phyloP scores from a whole-genome alignment of 192 early-diverging fungal species.

The Dissophora ornata region DNA sequence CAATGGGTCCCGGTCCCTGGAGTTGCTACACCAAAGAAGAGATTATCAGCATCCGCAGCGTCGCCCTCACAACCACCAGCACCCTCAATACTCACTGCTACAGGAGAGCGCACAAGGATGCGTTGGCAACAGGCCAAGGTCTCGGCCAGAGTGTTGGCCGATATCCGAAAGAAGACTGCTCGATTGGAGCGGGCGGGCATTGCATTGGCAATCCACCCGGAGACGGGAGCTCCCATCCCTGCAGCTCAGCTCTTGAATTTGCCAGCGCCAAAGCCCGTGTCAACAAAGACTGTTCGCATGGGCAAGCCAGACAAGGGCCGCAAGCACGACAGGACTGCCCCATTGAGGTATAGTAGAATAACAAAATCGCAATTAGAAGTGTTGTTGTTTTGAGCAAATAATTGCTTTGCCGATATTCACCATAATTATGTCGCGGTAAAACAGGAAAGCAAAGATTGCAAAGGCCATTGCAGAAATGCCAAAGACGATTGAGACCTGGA shows the following conservation, averaged over 20 bases:
- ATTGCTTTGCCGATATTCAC: no score
- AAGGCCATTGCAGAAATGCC: conserved; percentile 61
- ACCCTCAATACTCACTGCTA: conserved; percentile 47
- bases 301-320: conserved; percentile 54
- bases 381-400: no score
- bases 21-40: conserved; percentile 30
- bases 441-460: conserved; percentile 52
- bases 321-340: conserved; percentile 54
- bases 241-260: conserved; percentile 36
- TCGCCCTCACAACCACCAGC: conserved; percentile 29
- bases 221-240: conserved; percentile 45
- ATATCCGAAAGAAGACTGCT: conserved; percentile 48
- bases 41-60: neutral
- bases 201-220: conserved; percentile 42
- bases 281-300: conserved; percentile 52
- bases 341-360: conserved; percentile 54
- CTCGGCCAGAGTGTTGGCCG: conserved; percentile 43
- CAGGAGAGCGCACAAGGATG: conserved; percentile 49
- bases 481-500: conserved; percentile 58
- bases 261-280: conserved; percentile 32
- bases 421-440: no score
- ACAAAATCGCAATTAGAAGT: no score
- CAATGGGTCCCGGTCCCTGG: conserved; percentile 52
- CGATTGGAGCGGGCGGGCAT: conserved; percentile 41
- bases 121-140: conserved; percentile 50